Evolutionary conservation across 2,329 filamentous ascomycete species (phyloP), one percentile per base, ranked within the genome.

Genomic region (Bimuria novae-zelandiae): DNA sequence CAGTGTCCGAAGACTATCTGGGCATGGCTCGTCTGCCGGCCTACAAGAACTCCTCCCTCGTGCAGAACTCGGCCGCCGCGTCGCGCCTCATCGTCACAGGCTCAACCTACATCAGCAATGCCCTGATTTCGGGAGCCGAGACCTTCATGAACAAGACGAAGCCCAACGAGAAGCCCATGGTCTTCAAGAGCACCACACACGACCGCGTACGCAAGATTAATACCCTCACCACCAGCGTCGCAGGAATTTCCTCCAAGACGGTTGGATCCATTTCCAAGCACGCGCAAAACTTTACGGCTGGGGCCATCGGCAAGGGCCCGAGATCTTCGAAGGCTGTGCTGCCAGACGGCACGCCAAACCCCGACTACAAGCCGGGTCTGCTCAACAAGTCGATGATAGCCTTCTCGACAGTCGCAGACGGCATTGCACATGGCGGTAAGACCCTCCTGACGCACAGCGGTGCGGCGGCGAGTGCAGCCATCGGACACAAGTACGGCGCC

Each of bases 371-470:
- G 76, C 93, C 94, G 0, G 93, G 94, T 4, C 77, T 99, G 25
- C 77, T 99, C 61, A 99, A 99, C 78, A 97, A 96, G 81, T 92
- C 88, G 57, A 80, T 99, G 78, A 97, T 99, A 79, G 94, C 94
- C 0, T 97, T 97, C 73, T 91, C 89, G 33, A 99, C 94, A 0
- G 85, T 99, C 39, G 90, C 92, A 21, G 94, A 99, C 67, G 94
- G 94, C 32, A 89, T 97, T 53, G 92, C 96, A 62, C 88, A 96
- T 62, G 89, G 90, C 1, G 89, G 91, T 1, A 88, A 88, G 48
- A 89, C 85, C 57, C 78, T 99, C 25, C 80, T 99, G 25, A 84
- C 83, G 4, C 87, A 87, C 8, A 85, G 88, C 2, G 88, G 90
- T 3, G 81, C 82, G 1, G 92, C 93, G n/a, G 89, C 93, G 21